Evolutionary conservation across 192 early-diverging fungal genomes (phyloP).

Genomic region (Rhizophagus clarus): DNA sequence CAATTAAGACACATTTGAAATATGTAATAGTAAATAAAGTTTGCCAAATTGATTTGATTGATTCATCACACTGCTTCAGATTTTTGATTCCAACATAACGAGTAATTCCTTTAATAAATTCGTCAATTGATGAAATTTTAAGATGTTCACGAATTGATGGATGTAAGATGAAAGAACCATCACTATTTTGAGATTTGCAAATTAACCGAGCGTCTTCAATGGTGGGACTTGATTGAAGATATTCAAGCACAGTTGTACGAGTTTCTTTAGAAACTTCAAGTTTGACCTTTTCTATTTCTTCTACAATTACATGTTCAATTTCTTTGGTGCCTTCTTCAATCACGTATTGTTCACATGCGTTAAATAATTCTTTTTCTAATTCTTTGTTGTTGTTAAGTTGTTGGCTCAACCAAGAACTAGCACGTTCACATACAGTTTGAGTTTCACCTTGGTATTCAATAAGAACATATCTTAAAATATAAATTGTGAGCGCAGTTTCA

Average conservation of each 20-base stretch:
- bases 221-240: neutral
- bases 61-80: neutral
- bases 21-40: conserved; percentile 1
- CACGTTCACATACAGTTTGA: neutral
- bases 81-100: neutral
- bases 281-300: neutral
- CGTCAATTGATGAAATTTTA: neutral
- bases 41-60: neutral
- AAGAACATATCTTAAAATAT: neutral
- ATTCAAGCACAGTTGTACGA: too few relatives aligned
- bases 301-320: neutral
- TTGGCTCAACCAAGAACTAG: neutral
- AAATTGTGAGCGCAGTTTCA: neutral
- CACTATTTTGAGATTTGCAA: neutral
- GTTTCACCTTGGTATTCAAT: neutral
- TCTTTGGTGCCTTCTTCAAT: neutral
- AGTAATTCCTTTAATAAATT: neutral
- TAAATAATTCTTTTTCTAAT: neutral
- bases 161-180: neutral
- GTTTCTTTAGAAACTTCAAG: neutral
- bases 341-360: neutral
- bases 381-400: neutral
- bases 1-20: neutral
- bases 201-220: neutral
- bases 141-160: neutral